Evolutionary conservation across 345 rosid species (phyloP), one percentile per base, ranked within the genome.

Genomic region (Boechera divaricarpa): DNA sequence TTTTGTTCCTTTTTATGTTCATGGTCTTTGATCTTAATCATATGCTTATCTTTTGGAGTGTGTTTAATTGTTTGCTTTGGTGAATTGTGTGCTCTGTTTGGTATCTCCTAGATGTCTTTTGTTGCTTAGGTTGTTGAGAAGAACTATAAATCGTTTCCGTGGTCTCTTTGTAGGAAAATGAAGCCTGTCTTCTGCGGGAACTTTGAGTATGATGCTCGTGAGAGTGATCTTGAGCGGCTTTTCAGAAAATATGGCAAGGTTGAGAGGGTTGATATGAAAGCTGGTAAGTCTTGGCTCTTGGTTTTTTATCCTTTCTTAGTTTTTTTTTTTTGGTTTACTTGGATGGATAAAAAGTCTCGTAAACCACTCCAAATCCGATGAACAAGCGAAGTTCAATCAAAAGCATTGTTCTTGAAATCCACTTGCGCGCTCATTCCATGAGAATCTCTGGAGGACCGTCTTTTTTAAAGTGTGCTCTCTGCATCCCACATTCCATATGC

Each of bases 101-200:
- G 15, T 2, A 38, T 60, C 31, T 60, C 64, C 2, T 10, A 0
- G 48, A 62, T 39, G 1, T 39, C 7, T 9, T 38, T 38, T 61
- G 65, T 21, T 61, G 31, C 21, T 42, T 47, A 36, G 7, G 4
- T 67, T 26, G 54, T 60, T 44, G 52, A 39, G 21, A 10, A 24
- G 11, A 26, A 15, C 10, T 33, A 2, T 29, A 24, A 44, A 3
- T 62, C 4, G 18, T 47, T 66, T 55, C 0, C 0, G 4, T 63
- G 53, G 49, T 62, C 6, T 77, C 1, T 62, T 11, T 53, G 65
- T 68, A 82, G 86, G 77, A 63, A 85, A 31, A 90, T 89, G 98
- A 92, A 77, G 86, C 89, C 97, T 4, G 90, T 94, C 68, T 94
- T 94, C 74, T 94, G 98, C 58, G 97, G 97, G 6, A 94, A 94